Percentiles rank a stretch among this genome's conserved stretches.
Conservation (phyloP, 805 yeast genomes). For the Cyberlindnera galapagoensis region DNA sequence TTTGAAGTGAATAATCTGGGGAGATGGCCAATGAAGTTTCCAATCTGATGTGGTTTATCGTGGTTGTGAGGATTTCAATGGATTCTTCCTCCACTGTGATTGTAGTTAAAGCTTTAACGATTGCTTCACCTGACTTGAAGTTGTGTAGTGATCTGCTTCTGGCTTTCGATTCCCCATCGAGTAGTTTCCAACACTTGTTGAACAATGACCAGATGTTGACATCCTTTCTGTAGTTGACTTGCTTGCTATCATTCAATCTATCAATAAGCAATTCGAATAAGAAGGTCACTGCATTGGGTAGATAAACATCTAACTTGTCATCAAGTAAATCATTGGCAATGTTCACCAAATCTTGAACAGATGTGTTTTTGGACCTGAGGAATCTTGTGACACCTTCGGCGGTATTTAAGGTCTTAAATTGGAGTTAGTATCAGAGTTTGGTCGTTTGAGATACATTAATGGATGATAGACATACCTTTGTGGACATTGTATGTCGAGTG, state of each 20-base stretch:
- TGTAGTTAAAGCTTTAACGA: constrained; percentile 21
- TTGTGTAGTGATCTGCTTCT: constrained; percentile 38
- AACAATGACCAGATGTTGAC: constrained; percentile 46
- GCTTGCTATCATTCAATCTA: constrained; percentile 45
- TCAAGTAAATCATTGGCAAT: constrained; percentile 30
- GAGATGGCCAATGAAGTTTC: constrained; percentile 8
- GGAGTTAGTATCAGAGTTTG: constrained; percentile 3
- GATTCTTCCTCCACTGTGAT: constrained; percentile 2
- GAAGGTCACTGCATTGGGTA: constrained; percentile 52
- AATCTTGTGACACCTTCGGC: constrained; percentile 48
- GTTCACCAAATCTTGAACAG: constrained; percentile 35
- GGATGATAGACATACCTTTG: no score
- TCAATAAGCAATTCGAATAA: constrained; percentile 55
- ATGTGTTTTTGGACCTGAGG: constrained; percentile 47
- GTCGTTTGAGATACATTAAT: no score
- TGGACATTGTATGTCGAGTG: no score
- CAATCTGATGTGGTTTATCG: constrained; percentile 12
- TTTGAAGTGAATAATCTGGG: constrained; percentile 14
- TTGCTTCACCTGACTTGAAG: constrained; percentile 34
- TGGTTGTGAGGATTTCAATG: constrained; percentile 6
- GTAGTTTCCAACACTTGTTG: constrained; percentile 30
- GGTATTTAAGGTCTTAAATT: constrained; percentile 15
- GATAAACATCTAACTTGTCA: constrained; percentile 29
- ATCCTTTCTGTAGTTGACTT: constrained; percentile 36
- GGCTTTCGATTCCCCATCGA: constrained; percentile 24